Evolutionary conservation across 2,329 filamentous ascomycete genomes (phyloP), one percentile per base, ranked within the genome.

Genomic region (Phaeoacremonium minimum): DNA sequence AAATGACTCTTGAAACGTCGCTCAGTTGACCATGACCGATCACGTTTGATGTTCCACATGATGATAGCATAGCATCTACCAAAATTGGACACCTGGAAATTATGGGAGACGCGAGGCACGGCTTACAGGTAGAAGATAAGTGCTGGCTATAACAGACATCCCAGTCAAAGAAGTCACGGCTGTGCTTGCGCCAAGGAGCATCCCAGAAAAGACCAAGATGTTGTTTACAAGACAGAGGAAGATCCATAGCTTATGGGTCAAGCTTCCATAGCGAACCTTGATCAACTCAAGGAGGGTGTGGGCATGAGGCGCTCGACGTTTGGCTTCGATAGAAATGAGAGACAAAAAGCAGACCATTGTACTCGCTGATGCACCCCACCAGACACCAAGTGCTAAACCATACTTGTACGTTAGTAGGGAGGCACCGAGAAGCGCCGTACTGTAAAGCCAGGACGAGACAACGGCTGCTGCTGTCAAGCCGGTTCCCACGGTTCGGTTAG

Each of bases 281-380:
- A 76, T 67, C 22, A 77, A 67, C 36, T 77, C 72, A 0, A 77
- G 52, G 0, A 73, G 58, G 0, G 73, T 77, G 40, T 77, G 72
- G 0, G 73, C 73, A 36, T 74, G 64, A 0, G 72, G 72, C 2
- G 73, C 67, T 18, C 72, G 67, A 18, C 67, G 48, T 38, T 77
- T 76, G 52, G 67, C 72, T 0, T 64, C 66, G 9, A 75, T 72
- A 0, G 68, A 70, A 2, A 74, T 51, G 0, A 74, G 43, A 0
- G 73, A 62, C 33, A 77, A 75, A 48, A 77, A 73, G 0, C 73
- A 68, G 30, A 77, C 76, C 68, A 74, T 74, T 0, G 71, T 68
- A 8, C 66, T 71, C 33, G 69, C 73, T 2, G 57, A 74, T 31
- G 71, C 72, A 4, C 71, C 72, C 40, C 72, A 78, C 73, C 73